phyloP scores from a whole-genome alignment of 208 protist species.

The Leishmania tarentolae region DNA sequence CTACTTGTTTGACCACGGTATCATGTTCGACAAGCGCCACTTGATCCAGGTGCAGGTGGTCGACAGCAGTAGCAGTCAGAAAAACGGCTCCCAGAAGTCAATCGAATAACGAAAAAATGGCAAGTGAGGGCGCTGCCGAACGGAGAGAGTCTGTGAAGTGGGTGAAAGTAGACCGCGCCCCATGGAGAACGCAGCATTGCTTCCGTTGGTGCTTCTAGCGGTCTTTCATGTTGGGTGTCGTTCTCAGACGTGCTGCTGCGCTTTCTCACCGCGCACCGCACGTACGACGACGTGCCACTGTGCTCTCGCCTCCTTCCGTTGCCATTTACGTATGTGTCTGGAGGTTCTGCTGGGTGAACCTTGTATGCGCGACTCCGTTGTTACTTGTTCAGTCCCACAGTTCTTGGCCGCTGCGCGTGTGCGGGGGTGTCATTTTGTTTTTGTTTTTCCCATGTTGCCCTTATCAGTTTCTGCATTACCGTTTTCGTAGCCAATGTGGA shows the following conservation, averaged over 20 bases:
- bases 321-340: not conserved
- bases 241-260: not conserved
- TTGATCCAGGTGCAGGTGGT: conserved; percentile 52
- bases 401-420: no score
- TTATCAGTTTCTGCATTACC: not conserved
- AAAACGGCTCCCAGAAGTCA: conserved; percentile 6
- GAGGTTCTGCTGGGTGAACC: not conserved
- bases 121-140: not conserved
- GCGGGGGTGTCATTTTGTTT: not conserved
- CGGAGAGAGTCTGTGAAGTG: no score
- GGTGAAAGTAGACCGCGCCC: not conserved
- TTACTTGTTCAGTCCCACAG: no score
- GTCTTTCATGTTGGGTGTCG: not conserved
- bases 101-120: not conserved
- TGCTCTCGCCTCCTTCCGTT: not conserved
- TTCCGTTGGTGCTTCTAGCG: not conserved
- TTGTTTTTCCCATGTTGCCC: not conserved
- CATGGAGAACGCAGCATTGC: not conserved
- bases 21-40: conserved; percentile 87
- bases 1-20: conserved; percentile 89
- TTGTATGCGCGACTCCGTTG: not conserved
- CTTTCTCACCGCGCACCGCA: not conserved
- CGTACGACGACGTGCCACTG: not conserved
- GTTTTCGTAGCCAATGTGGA: not conserved
- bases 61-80: not conserved